phyloP scores from a whole-genome alignment of 768 basidiomycete genomes.

The Tulasnella sp. region DNA sequence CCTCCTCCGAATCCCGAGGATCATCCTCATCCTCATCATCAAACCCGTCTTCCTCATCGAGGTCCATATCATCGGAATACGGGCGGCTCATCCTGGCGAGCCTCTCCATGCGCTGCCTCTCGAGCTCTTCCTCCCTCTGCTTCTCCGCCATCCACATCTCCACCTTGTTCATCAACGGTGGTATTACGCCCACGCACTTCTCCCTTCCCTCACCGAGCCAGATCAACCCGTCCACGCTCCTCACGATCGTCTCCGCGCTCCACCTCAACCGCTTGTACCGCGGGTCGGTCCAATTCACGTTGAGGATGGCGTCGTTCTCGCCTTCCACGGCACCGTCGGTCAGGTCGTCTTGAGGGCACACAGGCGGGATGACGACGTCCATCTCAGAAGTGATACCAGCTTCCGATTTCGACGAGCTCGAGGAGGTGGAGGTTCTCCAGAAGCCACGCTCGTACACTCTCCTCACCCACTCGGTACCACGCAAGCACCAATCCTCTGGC shows the following conservation, averaged over 20 bases:
- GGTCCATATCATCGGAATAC: conserved; percentile 63
- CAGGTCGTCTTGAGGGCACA: conserved; percentile 42
- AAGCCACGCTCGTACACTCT: conserved; percentile 90
- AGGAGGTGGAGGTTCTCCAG: conserved; percentile 77
- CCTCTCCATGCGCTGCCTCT: conserved; percentile 61
- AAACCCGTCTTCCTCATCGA: conserved; percentile 58
- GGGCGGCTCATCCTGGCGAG: conserved; percentile 58
- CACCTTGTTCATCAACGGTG: conserved; percentile 68
- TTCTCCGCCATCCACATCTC: conserved; percentile 72
- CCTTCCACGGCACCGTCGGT: conserved; percentile 80
- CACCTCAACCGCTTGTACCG: conserved; percentile 80
- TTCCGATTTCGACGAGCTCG: conserved; percentile 46
- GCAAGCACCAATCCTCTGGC: conserved; percentile 92
- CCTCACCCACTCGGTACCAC: conserved; percentile 96
- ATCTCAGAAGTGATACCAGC: conserved; percentile 55
- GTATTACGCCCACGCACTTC: conserved; percentile 66
- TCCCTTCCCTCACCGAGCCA: conserved; percentile 50
- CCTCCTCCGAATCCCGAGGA: conserved; percentile 69
- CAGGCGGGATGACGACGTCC: conserved; percentile 66
- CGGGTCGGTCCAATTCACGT: conserved; percentile 50
- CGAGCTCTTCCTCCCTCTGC: conserved; percentile 64
- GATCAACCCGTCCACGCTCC: conserved; percentile 72
- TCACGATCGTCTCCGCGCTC: conserved; percentile 66
- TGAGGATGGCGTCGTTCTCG: conserved; percentile 40
- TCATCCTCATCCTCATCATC: conserved; percentile 60